Evolutionary conservation across 1,284 basidiomycete species (phyloP), one percentile per base, ranked within the genome.

Genomic region (Trichosporon ovoides): DNA sequence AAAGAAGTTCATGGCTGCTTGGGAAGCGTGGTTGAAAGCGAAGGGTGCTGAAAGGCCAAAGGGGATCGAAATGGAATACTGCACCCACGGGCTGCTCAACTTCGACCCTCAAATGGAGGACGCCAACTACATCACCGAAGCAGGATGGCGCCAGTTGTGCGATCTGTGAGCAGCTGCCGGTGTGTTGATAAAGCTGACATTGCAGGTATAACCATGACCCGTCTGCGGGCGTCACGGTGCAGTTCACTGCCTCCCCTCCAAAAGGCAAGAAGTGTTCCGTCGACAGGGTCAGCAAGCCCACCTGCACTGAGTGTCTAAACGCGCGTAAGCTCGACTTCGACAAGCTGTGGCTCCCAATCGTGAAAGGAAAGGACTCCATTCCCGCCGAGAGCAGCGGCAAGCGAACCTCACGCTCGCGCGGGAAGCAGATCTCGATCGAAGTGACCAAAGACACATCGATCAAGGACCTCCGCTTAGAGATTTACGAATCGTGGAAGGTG

Each of bases 1-100:
- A 7, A 18, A 37, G 11, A 16, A 16, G 13, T 75, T 70, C 53
- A 28, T 53, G 3, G 43, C 57, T 7, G 40, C 48, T 18, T 73
- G 70, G 70, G 22, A 59, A 3, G 52, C 19, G 7, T 70, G 66
- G 22, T 33, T 68, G 35, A 35, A 12, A 14, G 43, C 22, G 12
- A 20, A 46, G 4, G 48, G 40, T 0, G 50, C 51, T 2, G 36
- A 20, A 0, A 38, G 54, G 9, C 71, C 70, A 0, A 38, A 38
- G 2, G 49, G 64, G n/a, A 40, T 66, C 0, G 28, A 1, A 7
- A 55, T 66, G 49, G 66, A 64, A 2, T 24, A 66, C 9, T 76
- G 75, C 33, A 52, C 58, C n/a, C 75, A 77, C 59, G 69, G 68
- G 0, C n/a, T 59, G 31, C 50, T 75, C 38, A 65, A 68, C 55